These are phyloP conservation scores for Plasmopara muralis DNA, from an alignment of 352 stramenopile genomes.

Conservation along the genomic window DNA sequence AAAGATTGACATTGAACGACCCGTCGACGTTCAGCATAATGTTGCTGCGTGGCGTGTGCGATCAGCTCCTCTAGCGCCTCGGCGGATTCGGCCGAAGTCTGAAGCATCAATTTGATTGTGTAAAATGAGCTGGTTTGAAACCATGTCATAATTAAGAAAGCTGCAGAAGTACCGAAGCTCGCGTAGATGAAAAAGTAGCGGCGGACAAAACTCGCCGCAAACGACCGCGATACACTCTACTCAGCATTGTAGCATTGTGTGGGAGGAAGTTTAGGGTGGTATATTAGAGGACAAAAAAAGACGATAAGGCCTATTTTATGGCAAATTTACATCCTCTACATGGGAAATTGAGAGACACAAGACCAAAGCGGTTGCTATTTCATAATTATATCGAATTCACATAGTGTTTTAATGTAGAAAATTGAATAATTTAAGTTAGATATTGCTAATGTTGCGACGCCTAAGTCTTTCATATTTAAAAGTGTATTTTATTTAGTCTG, in stretches of 20 bases:
- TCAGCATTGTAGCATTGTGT: slow-evolving; percentile 20
- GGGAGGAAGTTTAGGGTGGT: too few relatives aligned
- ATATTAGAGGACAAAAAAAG: too few relatives aligned
- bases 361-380: too few relatives aligned
- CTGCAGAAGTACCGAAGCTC: slow-evolving; percentile 11
- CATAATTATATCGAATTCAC: too few relatives aligned
- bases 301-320: too few relatives aligned
- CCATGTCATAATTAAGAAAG: neutral
- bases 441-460: too few relatives aligned
- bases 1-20: slow-evolving; percentile 4
- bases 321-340: too few relatives aligned
- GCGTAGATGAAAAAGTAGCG: neutral
- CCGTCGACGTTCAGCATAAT: slow-evolving; percentile 7
- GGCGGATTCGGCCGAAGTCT: slow-evolving; percentile 15
- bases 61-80: slow-evolving; percentile 49
- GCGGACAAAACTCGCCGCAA: neutral
- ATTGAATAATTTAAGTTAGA: too few relatives aligned
- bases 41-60: slow-evolving; percentile 32
- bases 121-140: neutral
- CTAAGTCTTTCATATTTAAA: too few relatives aligned
- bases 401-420: too few relatives aligned
- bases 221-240: neutral
- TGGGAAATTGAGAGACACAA: too few relatives aligned
- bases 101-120: neutral
- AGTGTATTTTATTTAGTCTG: too few relatives aligned